Evolutionary conservation across 1,284 basidiomycete genomes (phyloP), one percentile per base, ranked within the genome.

Genomic region (Cutaneotrichosporon spelunceum): DNA sequence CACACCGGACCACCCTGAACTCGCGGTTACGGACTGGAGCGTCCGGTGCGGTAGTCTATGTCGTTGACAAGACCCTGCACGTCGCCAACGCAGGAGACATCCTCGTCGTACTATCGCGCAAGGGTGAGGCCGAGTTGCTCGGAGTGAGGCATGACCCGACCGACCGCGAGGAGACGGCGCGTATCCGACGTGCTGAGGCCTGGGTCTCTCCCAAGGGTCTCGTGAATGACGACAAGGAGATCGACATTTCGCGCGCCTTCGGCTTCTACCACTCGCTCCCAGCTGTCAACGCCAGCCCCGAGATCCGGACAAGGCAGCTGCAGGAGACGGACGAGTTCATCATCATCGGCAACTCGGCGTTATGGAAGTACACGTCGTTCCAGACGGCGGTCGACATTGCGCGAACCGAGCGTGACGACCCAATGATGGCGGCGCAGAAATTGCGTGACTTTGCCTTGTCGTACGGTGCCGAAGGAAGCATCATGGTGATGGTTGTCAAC

Each of bases 351-450:
- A 99, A 98, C 75, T 85, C 87, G 3, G 91, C 90, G 0, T 79
- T 99, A 39, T 99, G 96, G 96, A 90, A 95, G 71, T 91, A 87
- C 69, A 89, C 98, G 66, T 90, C 91, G 9, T 93, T 91, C 77
- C 94, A 98, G 78, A 95, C 91, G 0, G 96, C 96, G 0, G 93
- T 99, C 55, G 95, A 99, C 74, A 94, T 99, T 66, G 95, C 93
- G 1, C 86, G 95, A 26, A 87, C 87, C 10, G 90, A 92, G 73
- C 81, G 86, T 29, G 84, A 85, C 19, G 91, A 98, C 74, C 93
- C 94, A 0, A 97, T 97, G 93, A 87, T 94, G 70, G 95, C 96
- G 4, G 92, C 95, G 0, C 94, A 62, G 80, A 98, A 97, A 81
- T 81, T 99, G 57, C 85, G 96, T 59, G 96, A 99, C 78, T 90